These are phyloP conservation scores for Punica granatum DNA, from an alignment of 345 rosid genomes.

Conservation along the genomic window DNA sequence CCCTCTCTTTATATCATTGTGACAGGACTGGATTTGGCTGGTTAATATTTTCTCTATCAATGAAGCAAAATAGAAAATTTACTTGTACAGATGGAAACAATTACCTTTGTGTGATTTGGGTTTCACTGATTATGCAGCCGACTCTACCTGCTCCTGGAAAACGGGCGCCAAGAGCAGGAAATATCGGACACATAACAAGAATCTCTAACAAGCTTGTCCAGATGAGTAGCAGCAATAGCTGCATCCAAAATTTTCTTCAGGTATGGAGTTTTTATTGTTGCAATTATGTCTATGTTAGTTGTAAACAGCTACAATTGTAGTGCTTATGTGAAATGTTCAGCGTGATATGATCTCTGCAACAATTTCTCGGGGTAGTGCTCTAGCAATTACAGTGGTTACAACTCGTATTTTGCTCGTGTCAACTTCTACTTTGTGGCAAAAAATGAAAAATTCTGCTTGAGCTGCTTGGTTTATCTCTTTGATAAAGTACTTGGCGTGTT, in stretches of 20 bases:
- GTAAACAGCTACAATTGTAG: not conserved
- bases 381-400: not conserved
- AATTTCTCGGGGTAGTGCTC: not conserved
- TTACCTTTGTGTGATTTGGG: not conserved
- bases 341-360: not conserved
- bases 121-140: constrained; percentile 45
- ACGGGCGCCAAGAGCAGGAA: constrained; percentile 70
- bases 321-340: not conserved
- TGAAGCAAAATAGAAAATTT: not conserved
- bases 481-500: too few species aligned
- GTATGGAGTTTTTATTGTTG: constrained; percentile 25
- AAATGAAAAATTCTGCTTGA: not conserved
- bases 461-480: not conserved
- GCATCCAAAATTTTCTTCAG: constrained; percentile 61
- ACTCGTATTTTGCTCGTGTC: not conserved
- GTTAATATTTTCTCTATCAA: not conserved
- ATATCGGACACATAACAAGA: constrained; percentile 83
- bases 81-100: not conserved
- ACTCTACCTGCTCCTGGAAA: constrained; percentile 68
- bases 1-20: not conserved
- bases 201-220: constrained; percentile 79
- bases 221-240: constrained; percentile 49
- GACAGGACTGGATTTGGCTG: not conserved
- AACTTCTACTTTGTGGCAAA: not conserved
- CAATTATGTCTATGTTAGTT: not conserved